Percentiles rank a stretch among this genome's conserved stretches.
phyloP scores from a whole-genome alignment of 1,284 basidiomycete genomes.

The Pseudozyma thailandica region DNA sequence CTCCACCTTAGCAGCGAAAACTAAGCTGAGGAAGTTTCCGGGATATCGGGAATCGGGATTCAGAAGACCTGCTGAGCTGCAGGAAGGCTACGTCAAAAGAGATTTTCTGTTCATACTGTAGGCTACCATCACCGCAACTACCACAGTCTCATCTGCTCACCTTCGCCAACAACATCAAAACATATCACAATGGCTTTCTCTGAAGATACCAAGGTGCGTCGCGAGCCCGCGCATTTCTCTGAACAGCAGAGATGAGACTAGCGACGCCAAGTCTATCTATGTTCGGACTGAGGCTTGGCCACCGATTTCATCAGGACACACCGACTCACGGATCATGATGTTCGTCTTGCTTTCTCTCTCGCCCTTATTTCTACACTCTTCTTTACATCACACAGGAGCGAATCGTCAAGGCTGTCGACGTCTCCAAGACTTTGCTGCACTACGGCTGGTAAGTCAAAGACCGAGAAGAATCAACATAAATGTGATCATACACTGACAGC shows the following conservation, averaged over 20 bases:
- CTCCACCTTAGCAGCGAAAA: conserved; percentile 32
- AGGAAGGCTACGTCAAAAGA: background rate
- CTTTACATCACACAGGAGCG: conserved; percentile 49
- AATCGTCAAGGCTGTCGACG: conserved; percentile 61
- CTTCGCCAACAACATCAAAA: conserved; percentile 2
- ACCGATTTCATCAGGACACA: background rate
- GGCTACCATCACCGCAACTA: conserved; percentile 1
- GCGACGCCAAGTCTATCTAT: no score
- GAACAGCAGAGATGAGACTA: no score
- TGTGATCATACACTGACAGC: background rate
- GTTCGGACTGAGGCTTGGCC: no score
- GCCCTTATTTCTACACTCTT: no score
- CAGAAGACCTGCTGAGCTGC: conserved; percentile 2
- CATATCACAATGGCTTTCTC: conserved; percentile 54
- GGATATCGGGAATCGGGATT: conserved; percentile 28
- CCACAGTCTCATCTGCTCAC: background rate
- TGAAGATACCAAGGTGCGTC: conserved; percentile 64
- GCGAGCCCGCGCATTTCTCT: no score
- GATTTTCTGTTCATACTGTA: conserved; percentile 4
- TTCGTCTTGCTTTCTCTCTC: background rate
- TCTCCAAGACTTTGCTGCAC: conserved; percentile 64
- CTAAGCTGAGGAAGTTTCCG: background rate
- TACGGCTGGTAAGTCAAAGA: conserved; percentile 60
- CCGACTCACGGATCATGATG: background rate
- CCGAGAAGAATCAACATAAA: background rate